These are phyloP conservation scores for Trichosporon inkin DNA, from an alignment of 1,284 basidiomycete species.

Conservation along the genomic window DNA sequence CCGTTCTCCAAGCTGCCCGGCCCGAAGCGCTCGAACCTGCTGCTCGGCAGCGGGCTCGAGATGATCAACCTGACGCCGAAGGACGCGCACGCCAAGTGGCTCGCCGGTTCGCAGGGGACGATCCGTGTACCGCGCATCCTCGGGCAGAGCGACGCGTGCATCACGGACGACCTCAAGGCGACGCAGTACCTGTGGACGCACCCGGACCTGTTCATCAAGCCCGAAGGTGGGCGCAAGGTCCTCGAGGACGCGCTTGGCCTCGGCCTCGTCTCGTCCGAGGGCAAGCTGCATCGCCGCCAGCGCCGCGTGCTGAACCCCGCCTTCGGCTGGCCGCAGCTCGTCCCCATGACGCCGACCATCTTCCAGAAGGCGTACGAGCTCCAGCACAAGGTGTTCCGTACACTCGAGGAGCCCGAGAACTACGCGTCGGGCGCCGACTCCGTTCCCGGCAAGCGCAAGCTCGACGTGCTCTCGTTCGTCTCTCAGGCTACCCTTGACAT, in stretches of 20 bases:
- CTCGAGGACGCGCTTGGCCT: conserved; percentile 51
- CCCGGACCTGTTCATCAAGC: conserved; percentile 64
- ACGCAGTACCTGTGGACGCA: conserved; percentile 60
- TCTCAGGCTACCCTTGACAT: conserved; percentile 61
- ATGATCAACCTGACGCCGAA: conserved; percentile 1
- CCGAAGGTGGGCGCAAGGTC: conserved; percentile 58
- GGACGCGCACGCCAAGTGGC: neutral
- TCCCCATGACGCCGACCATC: conserved; percentile 56
- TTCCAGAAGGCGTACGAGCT: conserved; percentile 60
- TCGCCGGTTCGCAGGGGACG: neutral
- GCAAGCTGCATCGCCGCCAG: conserved; percentile 56
- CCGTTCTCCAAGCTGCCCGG: neutral
- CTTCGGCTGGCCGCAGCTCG: conserved; percentile 49
- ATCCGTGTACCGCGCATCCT: neutral
- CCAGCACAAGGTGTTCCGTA: conserved; percentile 54
- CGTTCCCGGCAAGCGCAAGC: conserved; percentile 19
- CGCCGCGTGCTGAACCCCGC: conserved; percentile 52
- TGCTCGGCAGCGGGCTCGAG: neutral
- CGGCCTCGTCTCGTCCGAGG: conserved; percentile 46
- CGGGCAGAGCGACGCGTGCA: conserved; percentile 21
- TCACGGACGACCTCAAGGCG: conserved; percentile 61
- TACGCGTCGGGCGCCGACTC: conserved; percentile 13
- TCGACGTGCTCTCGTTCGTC: conserved; percentile 18
- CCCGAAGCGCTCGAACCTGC: neutral
- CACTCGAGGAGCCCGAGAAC: conserved; percentile 55